Base-by-base conservation (phyloP, 139 green algal species). In the Closterium sp. region DNA sequence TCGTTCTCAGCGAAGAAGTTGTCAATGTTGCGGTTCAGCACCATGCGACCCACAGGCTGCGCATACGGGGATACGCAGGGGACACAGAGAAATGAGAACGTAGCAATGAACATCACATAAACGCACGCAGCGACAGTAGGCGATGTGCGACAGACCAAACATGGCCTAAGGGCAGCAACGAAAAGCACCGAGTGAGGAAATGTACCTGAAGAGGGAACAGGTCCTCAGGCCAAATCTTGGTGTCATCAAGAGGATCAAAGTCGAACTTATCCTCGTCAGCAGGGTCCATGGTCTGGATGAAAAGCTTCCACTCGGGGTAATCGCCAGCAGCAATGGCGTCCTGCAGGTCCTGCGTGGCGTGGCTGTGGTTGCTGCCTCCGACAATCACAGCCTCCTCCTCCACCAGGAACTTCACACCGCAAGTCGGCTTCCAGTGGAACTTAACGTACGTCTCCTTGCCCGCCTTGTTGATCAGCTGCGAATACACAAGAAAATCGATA, bases 361-460 rank as follows among this genome's bases (percentile, higher is more conserved):
- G 98, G 91, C 94, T 97, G 96, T 99, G 98, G 96, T 99, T 99
- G 93, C 91, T 95, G 86, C 98, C 98, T 85, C 98, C 98, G 91
- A 99, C 97, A 24, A 90, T 19, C 32, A 98, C 95, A 0, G 97
- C 97, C 95, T 99, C 97, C 24, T 99, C 97, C 85, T 98, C 97
- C 87, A 98, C 91, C 93, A 99, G 94, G 92, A 93, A 97, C 93
- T 98, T 97, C 13, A 97, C 95, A 62, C 97, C 93, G 88, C 95
- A 96, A 34, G 95, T 97, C 91, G 98, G 97, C 91, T 98, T 97
- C 98, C 98, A 99, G 96, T 99, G 98, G 96, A 99, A 99, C 96
- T 99, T 99, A 89, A 99, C 97, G 22, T 97, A 96, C 38, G 96
- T 98, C 93, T 98, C 96, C 88, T 92, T 96, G 94, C 98, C 98